Base-by-base conservation (phyloP, 139 green algal genomes). In the Nannochloris sp. region DNA sequence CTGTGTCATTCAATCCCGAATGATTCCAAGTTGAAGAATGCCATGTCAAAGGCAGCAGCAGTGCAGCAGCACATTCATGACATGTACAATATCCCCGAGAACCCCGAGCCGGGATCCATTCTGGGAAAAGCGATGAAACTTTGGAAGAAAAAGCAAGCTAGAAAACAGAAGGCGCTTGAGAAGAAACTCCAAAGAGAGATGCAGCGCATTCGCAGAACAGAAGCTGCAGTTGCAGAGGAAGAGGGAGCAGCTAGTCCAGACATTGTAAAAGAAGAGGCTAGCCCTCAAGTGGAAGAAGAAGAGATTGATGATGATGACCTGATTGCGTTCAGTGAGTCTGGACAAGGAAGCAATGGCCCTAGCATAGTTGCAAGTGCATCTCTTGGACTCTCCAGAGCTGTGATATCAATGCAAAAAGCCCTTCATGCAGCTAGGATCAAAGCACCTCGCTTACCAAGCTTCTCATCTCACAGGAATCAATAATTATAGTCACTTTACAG, bases 61-160 rank as follows among this genome's bases (percentile, higher is more conserved):
- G 75, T 78, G 37, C 62, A 83, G 43, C 18, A 62, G 10, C 48
- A 54, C 27, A 84, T 86, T 59, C 75, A 63, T 36, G 66, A 68
- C 14, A 64, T 44, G 24, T 92, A 90, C 79, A 94, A 94, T 78
- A 81, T 94, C 62, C 76, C 85, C 46, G 78, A 89, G 44, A 60
- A 75, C 9, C 40, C 43, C 21, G 60, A 74, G 64, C 85, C 85
- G 0, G 85, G 85, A 23, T 80, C 44, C 31, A 74, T 80, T 23
- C 70, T 89, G 75, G 85, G 79, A 40, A 79, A 81, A 66, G 82
- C 67, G 3, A 31, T 71, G 19, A 74, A 81, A 75, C 68, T 89
- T 43, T 80, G 77, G 44, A 65, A 63, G 37, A 71, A 71, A 43
- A 64, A 53, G 58, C 44, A 85, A 69, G 60, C 51, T 10, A 68